Percentiles rank a stretch among this genome's conserved stretches.
phyloP scores from a whole-genome alignment of 2,329 filamentous ascomycete genomes.

The Pochonia chlamydosporia region DNA sequence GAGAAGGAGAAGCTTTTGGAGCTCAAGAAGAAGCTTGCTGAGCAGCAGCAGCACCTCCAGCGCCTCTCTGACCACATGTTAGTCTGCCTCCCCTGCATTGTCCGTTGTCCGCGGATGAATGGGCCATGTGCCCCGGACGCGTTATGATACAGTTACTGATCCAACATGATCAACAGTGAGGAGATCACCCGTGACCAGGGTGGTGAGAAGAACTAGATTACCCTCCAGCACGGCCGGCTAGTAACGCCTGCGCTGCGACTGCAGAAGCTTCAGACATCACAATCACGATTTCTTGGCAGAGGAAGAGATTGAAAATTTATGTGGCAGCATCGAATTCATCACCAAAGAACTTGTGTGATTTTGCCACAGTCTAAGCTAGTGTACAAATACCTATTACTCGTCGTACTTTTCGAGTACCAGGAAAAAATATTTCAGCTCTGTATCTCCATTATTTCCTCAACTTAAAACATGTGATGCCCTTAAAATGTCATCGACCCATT shows the following conservation, averaged over 20 bases:
- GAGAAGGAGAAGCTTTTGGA: constrained; percentile 84
- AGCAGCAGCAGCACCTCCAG: constrained; percentile 78
- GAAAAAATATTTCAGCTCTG: constrained; percentile 10
- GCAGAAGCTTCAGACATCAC: neutral
- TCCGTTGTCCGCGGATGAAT: neutral
- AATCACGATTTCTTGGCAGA: neutral
- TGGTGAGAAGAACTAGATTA: constrained; percentile 56
- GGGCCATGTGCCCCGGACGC: neutral
- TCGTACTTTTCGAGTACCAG: constrained; percentile 14
- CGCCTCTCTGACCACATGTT: constrained; percentile 80
- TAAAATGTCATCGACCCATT: constrained; percentile 1
- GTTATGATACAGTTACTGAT: constrained; percentile 2
- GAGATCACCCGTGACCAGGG: constrained; percentile 69
- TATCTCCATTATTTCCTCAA: constrained; percentile 5
- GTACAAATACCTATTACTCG: constrained; percentile 28
- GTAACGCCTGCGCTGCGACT: neutral
- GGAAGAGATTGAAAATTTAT: constrained; percentile 5
- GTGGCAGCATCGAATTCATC: constrained; percentile 10
- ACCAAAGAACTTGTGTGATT: constrained; percentile 15
- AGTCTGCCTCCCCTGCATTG: constrained; percentile 24
- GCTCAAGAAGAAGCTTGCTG: constrained; percentile 66
- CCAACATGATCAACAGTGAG: constrained; percentile 48
- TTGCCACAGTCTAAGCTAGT: constrained; percentile 27
- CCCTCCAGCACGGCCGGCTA: neutral
- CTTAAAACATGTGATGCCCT: constrained; percentile 9